A percentile compares a stretch with the other conserved stretches of the same genome.
These are phyloP conservation scores for Aspergillus sclerotiicarbonarius DNA, from an alignment of 495 filamentous ascomycete genomes.

Conservation along the genomic window DNA sequence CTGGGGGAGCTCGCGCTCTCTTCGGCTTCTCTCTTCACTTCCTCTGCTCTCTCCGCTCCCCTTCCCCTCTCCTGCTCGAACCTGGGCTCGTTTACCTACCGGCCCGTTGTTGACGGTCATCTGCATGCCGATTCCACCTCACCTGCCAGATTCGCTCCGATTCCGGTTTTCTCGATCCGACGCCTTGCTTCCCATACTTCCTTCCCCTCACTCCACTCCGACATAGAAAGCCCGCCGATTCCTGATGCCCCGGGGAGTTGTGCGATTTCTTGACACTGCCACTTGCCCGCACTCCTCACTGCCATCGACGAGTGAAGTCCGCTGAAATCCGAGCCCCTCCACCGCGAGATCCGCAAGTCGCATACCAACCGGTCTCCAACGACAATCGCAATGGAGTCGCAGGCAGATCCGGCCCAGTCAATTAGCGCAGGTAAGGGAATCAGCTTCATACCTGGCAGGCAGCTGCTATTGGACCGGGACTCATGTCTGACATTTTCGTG, in stretches of 20 bases:
- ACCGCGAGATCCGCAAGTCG: no score
- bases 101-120: background rate
- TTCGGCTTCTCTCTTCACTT: background rate
- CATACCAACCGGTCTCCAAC: background rate
- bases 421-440: slow-evolving; percentile 52
- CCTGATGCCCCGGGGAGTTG: no score
- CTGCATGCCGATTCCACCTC: background rate
- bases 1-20: background rate
- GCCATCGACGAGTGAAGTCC: no score
- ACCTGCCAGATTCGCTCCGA: background rate
- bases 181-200: background rate
- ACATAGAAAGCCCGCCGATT: no score
- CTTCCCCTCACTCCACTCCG: background rate
- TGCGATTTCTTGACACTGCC: no score
- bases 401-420: slow-evolving; percentile 32
- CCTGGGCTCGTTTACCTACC: background rate
- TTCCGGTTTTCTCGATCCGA: background rate
- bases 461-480: background rate
- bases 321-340: no score
- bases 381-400: slow-evolving; percentile 30
- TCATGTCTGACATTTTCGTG: slow-evolving; percentile 7
- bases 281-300: no score
- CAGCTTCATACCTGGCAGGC: background rate
- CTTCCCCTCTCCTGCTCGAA: background rate
- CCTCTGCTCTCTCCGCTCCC: background rate